Evolutionary conservation across 495 filamentous ascomycete genomes (phyloP).

Genomic region (Extremus antarcticus): DNA sequence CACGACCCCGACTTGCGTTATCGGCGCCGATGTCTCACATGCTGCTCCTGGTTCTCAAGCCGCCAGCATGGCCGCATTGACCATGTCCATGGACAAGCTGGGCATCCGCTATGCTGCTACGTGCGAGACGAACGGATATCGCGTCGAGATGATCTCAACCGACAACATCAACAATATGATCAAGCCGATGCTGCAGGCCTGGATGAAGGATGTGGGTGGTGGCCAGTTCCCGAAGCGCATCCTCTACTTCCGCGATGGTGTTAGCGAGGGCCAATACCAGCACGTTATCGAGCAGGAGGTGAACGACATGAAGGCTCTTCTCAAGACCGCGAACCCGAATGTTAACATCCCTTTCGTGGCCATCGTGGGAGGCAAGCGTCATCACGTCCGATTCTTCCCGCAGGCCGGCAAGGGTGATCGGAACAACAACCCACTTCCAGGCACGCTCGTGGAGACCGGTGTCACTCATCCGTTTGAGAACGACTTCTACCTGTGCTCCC

Average conservation of each 20-base stretch:
- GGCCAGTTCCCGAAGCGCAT: slow-evolving; percentile 50
- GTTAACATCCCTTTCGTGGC: slow-evolving; percentile 57
- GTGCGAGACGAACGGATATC: slow-evolving; percentile 65
- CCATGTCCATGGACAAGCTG: slow-evolving; percentile 57
- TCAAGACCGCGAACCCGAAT: slow-evolving; percentile 29
- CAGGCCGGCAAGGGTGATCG: slow-evolving; percentile 43
- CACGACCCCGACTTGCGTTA: slow-evolving; percentile 50
- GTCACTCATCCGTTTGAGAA: slow-evolving; percentile 83
- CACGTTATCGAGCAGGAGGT: slow-evolving; percentile 71
- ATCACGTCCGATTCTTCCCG: slow-evolving; percentile 89
- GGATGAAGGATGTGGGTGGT: slow-evolving; percentile 45
- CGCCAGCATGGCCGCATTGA: slow-evolving; percentile 79
- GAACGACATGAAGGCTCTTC: slow-evolving; percentile 49
- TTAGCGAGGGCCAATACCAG: slow-evolving; percentile 72
- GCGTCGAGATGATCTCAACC: slow-evolving; percentile 60
- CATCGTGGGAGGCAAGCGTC: slow-evolving; percentile 81
- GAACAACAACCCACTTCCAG: slow-evolving; percentile 71
- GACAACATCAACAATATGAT: slow-evolving; percentile 55
- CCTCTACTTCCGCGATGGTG: slow-evolving; percentile 91
- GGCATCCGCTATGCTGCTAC: slow-evolving; percentile 59
- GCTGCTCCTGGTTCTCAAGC: slow-evolving; percentile 49
- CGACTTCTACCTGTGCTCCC: slow-evolving; percentile 61
- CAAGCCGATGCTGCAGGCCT: slow-evolving; percentile 48
- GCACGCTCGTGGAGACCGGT: slow-evolving; percentile 73
- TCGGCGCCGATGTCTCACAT: slow-evolving; percentile 88